phyloP scores from a whole-genome alignment of 768 basidiomycete genomes.

The Infundibulicybe gibba region DNA sequence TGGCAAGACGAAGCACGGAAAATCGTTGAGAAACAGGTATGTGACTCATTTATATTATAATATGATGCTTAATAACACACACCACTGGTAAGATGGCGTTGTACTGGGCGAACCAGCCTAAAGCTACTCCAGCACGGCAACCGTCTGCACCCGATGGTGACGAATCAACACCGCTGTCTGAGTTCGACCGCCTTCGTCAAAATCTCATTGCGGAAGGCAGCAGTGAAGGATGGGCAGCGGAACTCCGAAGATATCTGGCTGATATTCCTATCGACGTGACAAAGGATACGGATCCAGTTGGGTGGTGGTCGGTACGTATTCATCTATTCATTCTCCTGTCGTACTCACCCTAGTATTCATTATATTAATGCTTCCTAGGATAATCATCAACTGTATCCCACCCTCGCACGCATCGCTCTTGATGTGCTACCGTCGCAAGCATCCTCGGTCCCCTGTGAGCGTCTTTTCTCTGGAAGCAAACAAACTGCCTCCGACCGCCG shows the following conservation, averaged over 20 bases:
- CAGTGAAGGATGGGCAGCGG: slow-evolving; percentile 2
- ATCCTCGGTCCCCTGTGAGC: slow-evolving; percentile 16
- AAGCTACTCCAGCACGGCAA: background rate
- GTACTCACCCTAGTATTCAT: too few species aligned
- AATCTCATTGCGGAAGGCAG: background rate
- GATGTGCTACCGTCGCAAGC: slow-evolving; percentile 13
- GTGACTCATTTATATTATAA: background rate
- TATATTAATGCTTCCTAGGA: background rate
- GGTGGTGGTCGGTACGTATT: too few species aligned
- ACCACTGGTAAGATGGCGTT: slow-evolving; percentile 8
- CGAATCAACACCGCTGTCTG: too few species aligned
- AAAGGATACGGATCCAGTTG: background rate
- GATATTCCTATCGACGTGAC: slow-evolving; percentile 1
- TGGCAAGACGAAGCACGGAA: slow-evolving; percentile 14
- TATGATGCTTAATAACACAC: slow-evolving; percentile 3
- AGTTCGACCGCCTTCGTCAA: too few species aligned
- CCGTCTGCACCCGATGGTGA: too few species aligned
- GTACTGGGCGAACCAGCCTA: slow-evolving; percentile 6
- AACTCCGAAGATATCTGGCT: slow-evolving; percentile 1
- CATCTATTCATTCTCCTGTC: too few species aligned
- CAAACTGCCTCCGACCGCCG: slow-evolving; percentile 1
- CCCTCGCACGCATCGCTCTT: slow-evolving; percentile 11
- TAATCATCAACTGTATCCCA: slow-evolving; percentile 7
- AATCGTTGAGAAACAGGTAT: slow-evolving; percentile 9
- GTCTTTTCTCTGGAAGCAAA: slow-evolving; percentile 8